A percentile compares a stretch with the other conserved stretches of the same genome.
Evolutionary conservation across 2,329 filamentous ascomycete genomes (phyloP).

Genomic region (Sclerotinia nivalis): DNA sequence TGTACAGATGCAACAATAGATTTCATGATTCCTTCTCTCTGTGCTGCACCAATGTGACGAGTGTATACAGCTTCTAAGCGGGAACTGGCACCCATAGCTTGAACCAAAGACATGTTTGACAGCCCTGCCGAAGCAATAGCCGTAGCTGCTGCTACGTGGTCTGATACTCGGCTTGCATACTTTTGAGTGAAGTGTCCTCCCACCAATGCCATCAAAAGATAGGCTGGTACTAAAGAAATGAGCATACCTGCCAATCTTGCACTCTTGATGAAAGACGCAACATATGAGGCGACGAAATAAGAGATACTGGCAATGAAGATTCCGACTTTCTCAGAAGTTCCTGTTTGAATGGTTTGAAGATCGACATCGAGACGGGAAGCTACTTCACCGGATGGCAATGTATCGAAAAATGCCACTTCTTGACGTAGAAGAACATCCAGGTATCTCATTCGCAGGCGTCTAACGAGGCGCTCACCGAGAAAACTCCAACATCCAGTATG

Average conservation of each 20-base stretch:
- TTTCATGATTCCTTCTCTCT: constrained; percentile 50
- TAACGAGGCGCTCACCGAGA: constrained; percentile 54
- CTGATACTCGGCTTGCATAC: constrained; percentile 5
- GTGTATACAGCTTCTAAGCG: constrained; percentile 1
- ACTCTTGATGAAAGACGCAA: constrained; percentile 61
- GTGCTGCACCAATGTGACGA: constrained; percentile 35
- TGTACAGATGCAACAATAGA: constrained; percentile 50
- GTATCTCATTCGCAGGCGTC: constrained; percentile 54
- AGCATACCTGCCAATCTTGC: constrained; percentile 52
- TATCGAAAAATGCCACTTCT: constrained; percentile 57
- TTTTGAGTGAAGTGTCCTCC: constrained; percentile 13
- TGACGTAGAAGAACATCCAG: constrained; percentile 52
- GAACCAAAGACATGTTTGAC: constrained; percentile 11
- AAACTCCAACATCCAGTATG: constrained; percentile 62
- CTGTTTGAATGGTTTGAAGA: constrained; percentile 57
- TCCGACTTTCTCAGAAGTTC: constrained; percentile 61
- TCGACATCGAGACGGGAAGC: constrained; percentile 54
- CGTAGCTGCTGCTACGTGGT: constrained; percentile 10
- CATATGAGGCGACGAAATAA: constrained; percentile 51
- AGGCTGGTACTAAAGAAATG: constrained; percentile 15
- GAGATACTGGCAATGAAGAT: constrained; percentile 54
- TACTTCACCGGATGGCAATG: constrained; percentile 52
- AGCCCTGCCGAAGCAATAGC: constrained; percentile 12
- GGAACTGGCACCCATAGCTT: constrained; percentile 6
- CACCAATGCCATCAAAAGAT: constrained; percentile 8